These are phyloP conservation scores for Debaryomycetaceae sp. DNA, from an alignment of 1,139 yeast species.

Conservation along the genomic window DNA sequence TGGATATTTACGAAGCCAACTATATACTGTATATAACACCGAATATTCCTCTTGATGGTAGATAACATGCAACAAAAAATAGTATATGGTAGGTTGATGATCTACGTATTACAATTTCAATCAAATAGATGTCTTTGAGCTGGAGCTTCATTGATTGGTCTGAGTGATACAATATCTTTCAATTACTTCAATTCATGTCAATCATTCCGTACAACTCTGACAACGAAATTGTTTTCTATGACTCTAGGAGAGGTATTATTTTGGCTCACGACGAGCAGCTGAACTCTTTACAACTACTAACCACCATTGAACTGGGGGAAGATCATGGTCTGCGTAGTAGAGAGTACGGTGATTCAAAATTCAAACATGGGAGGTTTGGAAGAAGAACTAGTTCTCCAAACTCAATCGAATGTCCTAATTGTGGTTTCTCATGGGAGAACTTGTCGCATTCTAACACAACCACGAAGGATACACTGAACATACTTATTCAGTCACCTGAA, in stretches of 20 bases:
- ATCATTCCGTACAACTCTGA: slow-evolving; percentile 36
- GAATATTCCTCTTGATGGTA: neutral
- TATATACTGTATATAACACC: neutral
- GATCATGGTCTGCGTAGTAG: slow-evolving; percentile 2
- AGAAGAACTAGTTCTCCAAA: slow-evolving; percentile 3
- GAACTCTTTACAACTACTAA: slow-evolving; percentile 36
- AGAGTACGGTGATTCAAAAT: slow-evolving; percentile 1
- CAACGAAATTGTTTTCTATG: slow-evolving; percentile 34
- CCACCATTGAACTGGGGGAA: slow-evolving; percentile 9
- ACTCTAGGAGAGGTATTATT: slow-evolving; percentile 38
- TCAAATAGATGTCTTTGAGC: too few species aligned
- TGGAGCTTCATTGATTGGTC: too few species aligned
- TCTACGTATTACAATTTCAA: too few species aligned
- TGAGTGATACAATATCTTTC: too few species aligned
- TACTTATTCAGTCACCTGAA: neutral
- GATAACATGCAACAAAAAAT: too few species aligned
- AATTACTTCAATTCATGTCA: slow-evolving; percentile 21
- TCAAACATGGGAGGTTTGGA: slow-evolving; percentile 3
- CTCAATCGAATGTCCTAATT: slow-evolving; percentile 35
- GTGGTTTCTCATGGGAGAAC: slow-evolving; percentile 36
- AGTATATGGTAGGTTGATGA: too few species aligned
- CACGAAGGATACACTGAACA: neutral
- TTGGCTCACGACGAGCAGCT: slow-evolving; percentile 43
- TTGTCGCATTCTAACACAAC: neutral
- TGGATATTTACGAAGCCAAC: too few species aligned